A percentile compares a stretch with the other conserved stretches of the same genome.
Evolutionary conservation across 495 filamentous ascomycete species (phyloP).

Genomic region (Podospora didyma): DNA sequence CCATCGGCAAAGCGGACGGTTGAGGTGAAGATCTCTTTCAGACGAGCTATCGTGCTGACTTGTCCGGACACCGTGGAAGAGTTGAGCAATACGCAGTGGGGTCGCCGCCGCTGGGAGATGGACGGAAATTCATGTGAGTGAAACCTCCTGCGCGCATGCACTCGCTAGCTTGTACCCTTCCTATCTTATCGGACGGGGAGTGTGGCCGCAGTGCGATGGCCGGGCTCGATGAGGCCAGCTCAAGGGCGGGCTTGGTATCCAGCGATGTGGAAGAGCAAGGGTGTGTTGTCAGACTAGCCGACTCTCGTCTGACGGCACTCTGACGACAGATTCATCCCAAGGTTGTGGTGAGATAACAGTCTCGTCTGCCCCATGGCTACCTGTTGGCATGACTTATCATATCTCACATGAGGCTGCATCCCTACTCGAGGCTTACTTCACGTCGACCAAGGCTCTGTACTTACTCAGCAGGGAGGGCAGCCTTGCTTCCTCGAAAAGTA

Average conservation of each 20-base stretch:
- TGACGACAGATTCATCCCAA: background rate
- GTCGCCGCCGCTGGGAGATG: background rate
- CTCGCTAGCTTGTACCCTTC: conserved; percentile 3
- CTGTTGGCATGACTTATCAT: conserved; percentile 2
- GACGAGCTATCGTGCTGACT: background rate
- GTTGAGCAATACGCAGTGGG: conserved; percentile 13
- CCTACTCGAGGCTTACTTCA: background rate
- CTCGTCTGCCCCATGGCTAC: conserved; percentile 9
- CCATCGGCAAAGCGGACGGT: conserved; percentile 2
- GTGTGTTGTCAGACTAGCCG: background rate
- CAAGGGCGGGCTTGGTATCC: background rate
- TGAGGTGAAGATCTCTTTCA: conserved; percentile 9
- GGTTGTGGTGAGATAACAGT: background rate
- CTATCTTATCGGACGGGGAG: conserved; percentile 7
- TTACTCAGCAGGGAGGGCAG: conserved; percentile 1
- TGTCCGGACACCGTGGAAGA: conserved; percentile 2
- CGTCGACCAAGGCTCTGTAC: background rate
- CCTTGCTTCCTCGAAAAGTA: conserved; percentile 10
- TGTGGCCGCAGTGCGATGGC: conserved; percentile 16
- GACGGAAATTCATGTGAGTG: conserved; percentile 31
- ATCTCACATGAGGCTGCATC: background rate
- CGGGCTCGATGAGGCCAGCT: background rate
- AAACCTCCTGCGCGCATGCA: conserved; percentile 21
- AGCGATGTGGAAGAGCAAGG: background rate
- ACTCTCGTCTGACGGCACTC: background rate